Base-by-base conservation (phyloP, 306 rosid species). In the Lathyrus tuberosus region DNA sequence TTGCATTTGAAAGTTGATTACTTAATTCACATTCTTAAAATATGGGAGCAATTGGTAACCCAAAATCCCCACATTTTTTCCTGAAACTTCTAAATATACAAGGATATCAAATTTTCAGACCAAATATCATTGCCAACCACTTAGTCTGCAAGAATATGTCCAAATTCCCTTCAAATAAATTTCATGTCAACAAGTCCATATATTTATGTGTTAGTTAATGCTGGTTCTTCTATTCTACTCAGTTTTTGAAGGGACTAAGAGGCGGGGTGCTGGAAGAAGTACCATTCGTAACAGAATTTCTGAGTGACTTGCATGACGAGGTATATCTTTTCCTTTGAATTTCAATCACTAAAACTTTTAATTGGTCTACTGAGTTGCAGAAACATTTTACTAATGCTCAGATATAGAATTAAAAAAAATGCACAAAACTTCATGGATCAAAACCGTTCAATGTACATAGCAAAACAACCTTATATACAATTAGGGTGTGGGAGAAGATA, bases 191-290 rank as follows among this genome's bases (percentile, higher is more conserved):
- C 72, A 76, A 18, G 41, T 58, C 44, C 75, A 42, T 43, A 26
- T 58, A 62, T 74, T 65, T 67, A 33, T 35, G 42, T 30, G 59
- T 76, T 81, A 62, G 54, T 76, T 81, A 62, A 84, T 42, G 58
- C 61, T 49, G 70, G 60, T 62, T 75, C 77, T 54, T 78, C 59
- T 76, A 46, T 54, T 78, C 63, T 70, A 64, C 64, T 51, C 96
- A 86, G 96, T 77, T 81, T 68, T 69, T 90, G 90, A 85, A 76
- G 65, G 81, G 81, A 70, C 77, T 84, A 43, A 76, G 79, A 69
- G 63, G 60, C 61, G 86, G 72, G 70, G 71, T 79, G 83, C 81
- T 65, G 67, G 83, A 82, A 69, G 94, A 86, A 79, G 82, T 90
- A 74, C 86, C 94, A 6, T 58, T 31, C 76, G 76, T 88, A 41